phyloP scores from a whole-genome alignment of 2,329 filamentous ascomycete genomes.

The Colletotrichum lupini region DNA sequence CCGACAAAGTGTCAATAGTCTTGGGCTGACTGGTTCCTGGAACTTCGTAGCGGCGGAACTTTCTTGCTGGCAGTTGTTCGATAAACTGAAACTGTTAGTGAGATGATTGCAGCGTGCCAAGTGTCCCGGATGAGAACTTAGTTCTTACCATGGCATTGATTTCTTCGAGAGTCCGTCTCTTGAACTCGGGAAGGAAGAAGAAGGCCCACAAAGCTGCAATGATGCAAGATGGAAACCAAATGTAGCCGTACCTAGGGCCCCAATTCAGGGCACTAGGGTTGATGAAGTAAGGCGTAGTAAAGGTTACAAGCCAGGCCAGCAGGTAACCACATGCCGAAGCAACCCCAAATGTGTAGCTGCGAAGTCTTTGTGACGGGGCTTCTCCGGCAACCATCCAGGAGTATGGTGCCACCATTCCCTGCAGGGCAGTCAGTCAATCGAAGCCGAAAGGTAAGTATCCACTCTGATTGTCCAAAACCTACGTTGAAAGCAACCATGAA shows the following conservation, averaged over 20 bases:
- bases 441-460: background rate
- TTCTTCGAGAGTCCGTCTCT: slow-evolving; percentile 36
- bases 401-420: slow-evolving; percentile 50
- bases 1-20: background rate
- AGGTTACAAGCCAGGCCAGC: slow-evolving; percentile 62
- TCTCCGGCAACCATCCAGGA: slow-evolving; percentile 65
- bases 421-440: background rate
- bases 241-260: slow-evolving; percentile 63
- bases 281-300: slow-evolving; percentile 66
- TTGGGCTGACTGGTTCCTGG: background rate
- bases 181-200: slow-evolving; percentile 56
- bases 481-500: background rate
- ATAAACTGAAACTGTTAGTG: background rate
- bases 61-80: background rate
- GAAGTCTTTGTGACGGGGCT: slow-evolving; percentile 62
- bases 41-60: background rate
- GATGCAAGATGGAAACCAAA: slow-evolving; percentile 54
- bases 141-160: background rate
- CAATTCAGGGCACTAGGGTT: slow-evolving; percentile 61
- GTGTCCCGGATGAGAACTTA: too few species aligned
- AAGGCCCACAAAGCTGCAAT: slow-evolving; percentile 43
- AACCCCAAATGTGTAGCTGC: slow-evolving; percentile 62
- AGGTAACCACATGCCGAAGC: slow-evolving; percentile 60
- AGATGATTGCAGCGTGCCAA: background rate
- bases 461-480: background rate